A percentile compares a stretch with the other conserved stretches of the same genome.
These are phyloP conservation scores for Rubus parviflorus DNA, from an alignment of 306 rosid genomes.

Conservation along the genomic window DNA sequence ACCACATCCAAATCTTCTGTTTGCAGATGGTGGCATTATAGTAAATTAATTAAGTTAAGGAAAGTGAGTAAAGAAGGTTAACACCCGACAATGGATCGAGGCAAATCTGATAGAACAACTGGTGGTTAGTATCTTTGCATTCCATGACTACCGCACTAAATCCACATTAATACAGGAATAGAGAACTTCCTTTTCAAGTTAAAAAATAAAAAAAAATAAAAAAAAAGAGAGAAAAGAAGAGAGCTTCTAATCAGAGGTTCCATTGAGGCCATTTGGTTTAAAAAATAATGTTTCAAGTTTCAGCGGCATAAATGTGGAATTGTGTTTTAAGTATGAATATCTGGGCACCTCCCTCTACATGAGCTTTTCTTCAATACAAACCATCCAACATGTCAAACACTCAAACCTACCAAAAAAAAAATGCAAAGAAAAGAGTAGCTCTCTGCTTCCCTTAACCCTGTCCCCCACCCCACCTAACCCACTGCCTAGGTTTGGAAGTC, in stretches of 20 bases:
- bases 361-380: background rate
- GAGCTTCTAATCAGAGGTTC: conserved; percentile 1
- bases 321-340: background rate
- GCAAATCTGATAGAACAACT: background rate
- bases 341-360: background rate
- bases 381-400: background rate
- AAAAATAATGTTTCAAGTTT: background rate
- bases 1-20: background rate
- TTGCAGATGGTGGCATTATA: background rate
- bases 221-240: background rate
- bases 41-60: background rate
- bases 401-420: background rate
- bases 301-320: background rate
- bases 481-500: background rate
- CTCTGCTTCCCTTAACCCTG: background rate
- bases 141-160: background rate
- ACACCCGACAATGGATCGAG: background rate
- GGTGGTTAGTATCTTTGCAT: background rate
- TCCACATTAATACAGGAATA: background rate
- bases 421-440: background rate
- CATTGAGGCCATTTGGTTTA: background rate
- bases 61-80: background rate
- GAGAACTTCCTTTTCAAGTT: background rate
- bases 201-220: background rate
- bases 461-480: background rate